These are phyloP conservation scores for Papiliotrema laurentii DNA, from an alignment of 1,284 basidiomycete species.

Conservation along the genomic window DNA sequence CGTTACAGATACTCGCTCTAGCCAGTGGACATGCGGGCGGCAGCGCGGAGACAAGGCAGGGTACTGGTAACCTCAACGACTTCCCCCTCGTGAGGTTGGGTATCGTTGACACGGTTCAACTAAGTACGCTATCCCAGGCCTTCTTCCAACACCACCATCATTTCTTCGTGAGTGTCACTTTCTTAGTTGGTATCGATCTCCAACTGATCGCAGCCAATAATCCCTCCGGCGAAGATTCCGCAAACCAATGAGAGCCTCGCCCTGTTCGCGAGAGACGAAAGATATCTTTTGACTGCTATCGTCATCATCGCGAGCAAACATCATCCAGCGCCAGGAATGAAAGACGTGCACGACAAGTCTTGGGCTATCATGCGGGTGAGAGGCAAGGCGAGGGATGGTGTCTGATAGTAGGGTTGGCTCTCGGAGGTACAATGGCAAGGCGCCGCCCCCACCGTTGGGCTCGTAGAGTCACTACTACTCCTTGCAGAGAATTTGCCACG, in stretches of 20 bases:
- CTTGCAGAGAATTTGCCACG: constrained; percentile 47
- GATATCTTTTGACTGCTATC: constrained; percentile 46
- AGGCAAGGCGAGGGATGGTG: neutral
- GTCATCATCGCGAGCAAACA: constrained; percentile 49
- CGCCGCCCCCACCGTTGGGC: constrained; percentile 38
- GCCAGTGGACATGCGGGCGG: constrained; percentile 25
- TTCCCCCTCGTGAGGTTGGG: constrained; percentile 48
- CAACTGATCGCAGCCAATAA: constrained; percentile 40
- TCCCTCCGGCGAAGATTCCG: constrained; percentile 45
- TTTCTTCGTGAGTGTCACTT: constrained; percentile 40
- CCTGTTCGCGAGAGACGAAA: constrained; percentile 45
- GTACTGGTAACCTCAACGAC: constrained; percentile 10
- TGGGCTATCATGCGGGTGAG: constrained; percentile 44
- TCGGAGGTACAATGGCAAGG: constrained; percentile 41
- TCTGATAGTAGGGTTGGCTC: constrained; percentile 32
- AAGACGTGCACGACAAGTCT: constrained; percentile 37
- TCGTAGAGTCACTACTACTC: constrained; percentile 45
- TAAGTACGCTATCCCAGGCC: constrained; percentile 34
- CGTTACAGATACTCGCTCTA: constrained; percentile 45
- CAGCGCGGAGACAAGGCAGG: neutral
- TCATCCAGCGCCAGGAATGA: constrained; percentile 29
- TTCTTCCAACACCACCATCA: constrained; percentile 50
- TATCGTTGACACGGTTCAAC: constrained; percentile 37
- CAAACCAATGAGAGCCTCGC: constrained; percentile 41
- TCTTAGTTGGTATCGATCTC: neutral